Percentiles rank a stretch among this genome's conserved stretches.
Conservation (phyloP, 768 basidiomycete species). For the Xerocomellus intermedius region DNA sequence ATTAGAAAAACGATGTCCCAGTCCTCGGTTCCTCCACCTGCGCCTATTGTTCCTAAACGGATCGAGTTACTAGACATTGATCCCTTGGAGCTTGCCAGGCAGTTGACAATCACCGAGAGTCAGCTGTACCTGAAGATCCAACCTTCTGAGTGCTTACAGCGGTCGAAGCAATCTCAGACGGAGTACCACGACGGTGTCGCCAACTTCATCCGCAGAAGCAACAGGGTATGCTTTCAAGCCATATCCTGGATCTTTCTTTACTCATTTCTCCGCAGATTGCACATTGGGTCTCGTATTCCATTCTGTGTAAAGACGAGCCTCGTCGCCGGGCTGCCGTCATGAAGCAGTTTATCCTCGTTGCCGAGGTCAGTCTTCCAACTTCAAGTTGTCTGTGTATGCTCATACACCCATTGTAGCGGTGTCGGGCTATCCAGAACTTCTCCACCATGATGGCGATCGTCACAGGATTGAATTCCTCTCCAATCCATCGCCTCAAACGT, state of each 20-base stretch:
- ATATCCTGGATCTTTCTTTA: neutral
- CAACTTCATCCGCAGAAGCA: constrained; percentile 56
- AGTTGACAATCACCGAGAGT: constrained; percentile 65
- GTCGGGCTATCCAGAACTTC: constrained; percentile 62
- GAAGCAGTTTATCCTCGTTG: constrained; percentile 66
- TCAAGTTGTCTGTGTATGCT: neutral
- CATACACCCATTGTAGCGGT: constrained; percentile 41
- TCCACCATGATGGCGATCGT: constrained; percentile 67
- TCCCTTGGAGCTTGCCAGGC: constrained; percentile 62
- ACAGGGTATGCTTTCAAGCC: constrained; percentile 38
- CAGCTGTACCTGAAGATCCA: constrained; percentile 57
- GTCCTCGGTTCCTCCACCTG: constrained; percentile 41
- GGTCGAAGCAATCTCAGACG: constrained; percentile 45
- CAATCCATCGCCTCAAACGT: constrained; percentile 61
- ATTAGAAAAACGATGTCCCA: constrained; percentile 35
- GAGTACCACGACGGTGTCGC: constrained; percentile 52
- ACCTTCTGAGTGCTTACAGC: constrained; percentile 60
- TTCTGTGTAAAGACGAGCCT: constrained; percentile 55
- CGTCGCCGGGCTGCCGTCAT: constrained; percentile 58
- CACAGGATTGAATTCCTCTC: constrained; percentile 65
- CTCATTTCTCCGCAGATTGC: constrained; percentile 40
- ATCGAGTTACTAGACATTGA: constrained; percentile 60
- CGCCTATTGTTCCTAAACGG: constrained; percentile 48
- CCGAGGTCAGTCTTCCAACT: constrained; percentile 47
- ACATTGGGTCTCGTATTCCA: constrained; percentile 58